Base-by-base conservation (phyloP, 1,284 basidiomycete species). In the Cutaneotrichosporon sp. region DNA sequence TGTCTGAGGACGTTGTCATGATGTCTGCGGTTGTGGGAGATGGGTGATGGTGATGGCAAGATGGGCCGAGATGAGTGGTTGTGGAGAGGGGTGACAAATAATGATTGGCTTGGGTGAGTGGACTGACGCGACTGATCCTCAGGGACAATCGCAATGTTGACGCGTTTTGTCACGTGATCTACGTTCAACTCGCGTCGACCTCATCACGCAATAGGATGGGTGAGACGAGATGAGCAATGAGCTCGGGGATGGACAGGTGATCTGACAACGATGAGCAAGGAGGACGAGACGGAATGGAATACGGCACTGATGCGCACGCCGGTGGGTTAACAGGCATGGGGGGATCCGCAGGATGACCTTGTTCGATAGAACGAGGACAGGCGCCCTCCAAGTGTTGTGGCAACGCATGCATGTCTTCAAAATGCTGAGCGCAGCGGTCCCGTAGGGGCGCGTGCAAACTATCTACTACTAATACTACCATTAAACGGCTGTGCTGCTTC, bases 111-210 rank as follows among this genome's bases (percentile, higher is more conserved):
- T 25, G 11, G 24, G 18, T 42, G 22, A 16, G 20, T 38, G n/a
- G n/a, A n/a, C n/a, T n/a, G 34, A 54, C 53, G 53, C 53, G 53
- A 54, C 38, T 54, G 38, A 45, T 33, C 29, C 24, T 27, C 25
- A 54, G 33, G 42, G 36, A 25, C n/a, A 36, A 43, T 34, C n/a
- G 38, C 53, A 43, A 38, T 56, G 47, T 50, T 20, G 43, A 54
- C 42, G 38, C 53, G 53, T 42, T 20, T 4, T 10, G 9, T 53
- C 51, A 45, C 38, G 20, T 24, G 45, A 47, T 22, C 3, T 3
- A 7, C 18, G 11, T 36, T 16, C 13, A n/a, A n/a, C n/a, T n/a
- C 34, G 34, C 34, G 11, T 36, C 13, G 34, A 7, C 6, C 10
- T 16, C n/a, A n/a, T n/a, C n/a, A n/a, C n/a, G n/a, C n/a, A n/a